Conservation (phyloP, 495 filamentous ascomycete species). For the Aspergillus steynii region DNA sequence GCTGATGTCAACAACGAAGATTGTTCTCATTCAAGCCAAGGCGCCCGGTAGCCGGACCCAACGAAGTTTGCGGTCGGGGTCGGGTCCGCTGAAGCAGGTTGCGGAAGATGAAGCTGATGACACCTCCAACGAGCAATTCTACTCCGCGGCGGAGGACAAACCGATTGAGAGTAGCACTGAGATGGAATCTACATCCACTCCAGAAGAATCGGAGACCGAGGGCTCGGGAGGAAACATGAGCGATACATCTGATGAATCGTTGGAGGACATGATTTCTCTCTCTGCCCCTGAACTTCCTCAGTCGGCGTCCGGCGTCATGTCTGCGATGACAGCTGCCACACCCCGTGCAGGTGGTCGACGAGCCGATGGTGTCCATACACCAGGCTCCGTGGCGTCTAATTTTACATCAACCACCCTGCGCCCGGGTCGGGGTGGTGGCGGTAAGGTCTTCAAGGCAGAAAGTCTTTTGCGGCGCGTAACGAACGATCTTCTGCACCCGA, state of each 20-base stretch:
- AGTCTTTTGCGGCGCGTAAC: slow-evolving; percentile 71
- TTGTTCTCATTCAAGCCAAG: slow-evolving; percentile 68
- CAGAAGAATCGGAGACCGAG: slow-evolving; percentile 56
- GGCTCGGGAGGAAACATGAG: slow-evolving; percentile 52
- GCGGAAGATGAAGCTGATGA: slow-evolving; percentile 73
- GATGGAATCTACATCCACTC: slow-evolving; percentile 51
- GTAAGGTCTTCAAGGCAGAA: slow-evolving; percentile 75
- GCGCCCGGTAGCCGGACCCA: slow-evolving; percentile 35
- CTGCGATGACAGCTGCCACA: slow-evolving; percentile 69
- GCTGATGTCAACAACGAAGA: slow-evolving; percentile 66
- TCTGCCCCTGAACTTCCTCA: slow-evolving; percentile 74
- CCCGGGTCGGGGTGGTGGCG: slow-evolving; percentile 55
- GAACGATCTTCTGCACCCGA: slow-evolving; percentile 78
- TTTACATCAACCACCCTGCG: slow-evolving; percentile 78
- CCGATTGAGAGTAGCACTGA: slow-evolving; percentile 58
- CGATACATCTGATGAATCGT: slow-evolving; percentile 73
- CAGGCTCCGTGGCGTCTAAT: slow-evolving; percentile 81
- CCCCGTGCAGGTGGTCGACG: slow-evolving; percentile 64
- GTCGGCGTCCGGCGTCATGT: slow-evolving; percentile 65
- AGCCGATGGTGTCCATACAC: slow-evolving; percentile 68
- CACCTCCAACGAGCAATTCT: slow-evolving; percentile 85
- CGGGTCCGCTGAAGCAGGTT: slow-evolving; percentile 55
- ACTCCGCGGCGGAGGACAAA: slow-evolving; percentile 79
- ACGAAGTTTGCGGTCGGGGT: slow-evolving; percentile 28
- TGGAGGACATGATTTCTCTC: slow-evolving; percentile 82